These are phyloP conservation scores for Mycena crocata DNA, from an alignment of 768 basidiomycete species.

Conservation along the genomic window DNA sequence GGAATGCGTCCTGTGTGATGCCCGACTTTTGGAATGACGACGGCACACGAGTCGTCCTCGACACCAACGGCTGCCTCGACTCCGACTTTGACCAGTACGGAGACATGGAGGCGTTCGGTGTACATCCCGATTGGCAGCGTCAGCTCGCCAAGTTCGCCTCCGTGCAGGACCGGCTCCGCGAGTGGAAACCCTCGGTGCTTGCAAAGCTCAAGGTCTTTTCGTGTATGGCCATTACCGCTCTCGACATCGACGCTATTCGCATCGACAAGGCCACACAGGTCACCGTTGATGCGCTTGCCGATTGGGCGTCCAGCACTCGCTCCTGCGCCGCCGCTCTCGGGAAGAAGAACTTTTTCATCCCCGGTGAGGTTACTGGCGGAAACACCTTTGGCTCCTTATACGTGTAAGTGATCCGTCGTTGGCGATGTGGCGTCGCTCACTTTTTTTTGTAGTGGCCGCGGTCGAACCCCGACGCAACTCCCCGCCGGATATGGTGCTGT, in stretches of 20 bases:
- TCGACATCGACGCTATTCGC: slow-evolving; percentile 94
- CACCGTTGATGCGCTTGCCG: slow-evolving; percentile 81
- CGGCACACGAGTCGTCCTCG: slow-evolving; percentile 69
- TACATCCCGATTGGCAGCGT: slow-evolving; percentile 94
- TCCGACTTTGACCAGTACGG: slow-evolving; percentile 97
- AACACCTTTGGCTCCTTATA: slow-evolving; percentile 91
- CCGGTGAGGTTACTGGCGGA: slow-evolving; percentile 95
- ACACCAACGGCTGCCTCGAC: slow-evolving; percentile 75
- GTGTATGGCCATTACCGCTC: slow-evolving; percentile 87
- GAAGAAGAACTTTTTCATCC: slow-evolving; percentile 91
- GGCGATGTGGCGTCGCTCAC: background rate
- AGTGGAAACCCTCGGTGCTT: slow-evolving; percentile 88
- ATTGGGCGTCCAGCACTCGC: slow-evolving; percentile 81
- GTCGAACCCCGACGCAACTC: slow-evolving; percentile 79
- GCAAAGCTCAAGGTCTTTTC: slow-evolving; percentile 81
- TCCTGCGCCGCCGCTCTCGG: slow-evolving; percentile 76
- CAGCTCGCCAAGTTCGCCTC: slow-evolving; percentile 95
- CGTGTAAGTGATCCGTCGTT: slow-evolving; percentile 60
- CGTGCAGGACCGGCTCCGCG: slow-evolving; percentile 94
- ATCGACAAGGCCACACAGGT: slow-evolving; percentile 96
- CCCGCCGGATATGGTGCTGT: slow-evolving; percentile 79
- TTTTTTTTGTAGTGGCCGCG: slow-evolving; percentile 74
- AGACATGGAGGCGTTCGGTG: slow-evolving; percentile 98
- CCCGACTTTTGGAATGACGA: slow-evolving; percentile 87
- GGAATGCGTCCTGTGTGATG: slow-evolving; percentile 79